A percentile compares a stretch with the other conserved stretches of the same genome.
Conservation (phyloP, 371 early-diverging fungal species). For the Entomophthora muscae region DNA sequence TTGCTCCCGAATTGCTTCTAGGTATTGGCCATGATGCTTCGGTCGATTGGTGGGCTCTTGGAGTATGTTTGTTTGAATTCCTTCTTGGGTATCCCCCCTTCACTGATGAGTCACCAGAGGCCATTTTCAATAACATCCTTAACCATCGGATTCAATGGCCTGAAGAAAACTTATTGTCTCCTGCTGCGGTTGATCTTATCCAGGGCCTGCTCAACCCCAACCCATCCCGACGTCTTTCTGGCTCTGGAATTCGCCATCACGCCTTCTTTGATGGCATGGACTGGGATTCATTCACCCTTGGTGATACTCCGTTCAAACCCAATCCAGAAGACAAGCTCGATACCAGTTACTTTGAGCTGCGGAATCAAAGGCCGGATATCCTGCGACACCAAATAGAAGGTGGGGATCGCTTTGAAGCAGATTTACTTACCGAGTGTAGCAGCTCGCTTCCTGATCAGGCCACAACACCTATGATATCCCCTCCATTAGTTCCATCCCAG, state of each 20-base stretch:
- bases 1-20: slow-evolving; percentile 86
- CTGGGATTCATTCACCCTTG: slow-evolving; percentile 46
- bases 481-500: neutral
- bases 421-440: slow-evolving; percentile 2
- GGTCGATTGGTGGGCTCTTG: slow-evolving; percentile 91
- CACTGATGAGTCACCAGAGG: slow-evolving; percentile 61
- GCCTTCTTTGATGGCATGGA: slow-evolving; percentile 40
- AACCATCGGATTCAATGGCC: slow-evolving; percentile 54
- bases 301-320: slow-evolving; percentile 71
- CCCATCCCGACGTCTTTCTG: slow-evolving; percentile 55
- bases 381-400: neutral
- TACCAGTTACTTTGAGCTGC: slow-evolving; percentile 83
- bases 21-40: slow-evolving; percentile 68
- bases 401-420: slow-evolving; percentile 1
- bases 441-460: neutral
- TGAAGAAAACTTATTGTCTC: slow-evolving; percentile 42
- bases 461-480: neutral
- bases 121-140: slow-evolving; percentile 76
- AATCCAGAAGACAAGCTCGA: slow-evolving; percentile 57
- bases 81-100: slow-evolving; percentile 78
- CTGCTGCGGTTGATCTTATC: slow-evolving; percentile 79
- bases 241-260: slow-evolving; percentile 37
- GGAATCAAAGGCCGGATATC: slow-evolving; percentile 47
- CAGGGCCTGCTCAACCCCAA: slow-evolving; percentile 55
- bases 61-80: slow-evolving; percentile 80